Percentiles rank a stretch among this genome's conserved stretches.
phyloP scores from a whole-genome alignment of 2,329 filamentous ascomycete species.

The Curvularia hawaiiensis region DNA sequence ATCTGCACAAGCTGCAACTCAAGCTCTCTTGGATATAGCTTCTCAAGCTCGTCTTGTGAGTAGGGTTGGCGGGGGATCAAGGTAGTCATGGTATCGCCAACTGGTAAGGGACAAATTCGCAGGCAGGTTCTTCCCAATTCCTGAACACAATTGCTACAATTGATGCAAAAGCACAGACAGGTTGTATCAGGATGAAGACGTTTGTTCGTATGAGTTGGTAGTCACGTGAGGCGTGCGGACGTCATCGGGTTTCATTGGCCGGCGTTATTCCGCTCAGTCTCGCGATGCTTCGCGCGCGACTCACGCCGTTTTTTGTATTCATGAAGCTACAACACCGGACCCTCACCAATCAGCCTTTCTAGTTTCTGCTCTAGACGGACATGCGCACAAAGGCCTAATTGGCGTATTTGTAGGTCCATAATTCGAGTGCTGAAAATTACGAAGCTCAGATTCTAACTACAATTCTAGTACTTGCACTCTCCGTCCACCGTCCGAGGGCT shows the following conservation, averaged over 20 bases:
- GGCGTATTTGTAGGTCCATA: background rate
- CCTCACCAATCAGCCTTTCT: background rate
- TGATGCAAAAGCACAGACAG: background rate
- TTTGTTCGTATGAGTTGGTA: background rate
- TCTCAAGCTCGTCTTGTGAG: constrained; percentile 75
- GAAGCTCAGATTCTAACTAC: constrained; percentile 5
- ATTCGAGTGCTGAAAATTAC: background rate
- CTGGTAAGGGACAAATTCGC: background rate
- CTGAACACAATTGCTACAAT: background rate
- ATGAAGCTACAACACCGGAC: background rate
- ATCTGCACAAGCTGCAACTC: constrained; percentile 91
- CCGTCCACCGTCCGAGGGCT: constrained; percentile 5
- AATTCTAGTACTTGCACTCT: constrained; percentile 4
- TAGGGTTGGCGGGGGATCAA: constrained; percentile 77
- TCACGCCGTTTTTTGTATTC: background rate
- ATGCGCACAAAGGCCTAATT: background rate
- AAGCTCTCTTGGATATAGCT: constrained; percentile 79
- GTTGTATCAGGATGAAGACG: background rate
- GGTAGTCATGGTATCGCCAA: constrained; percentile 68
- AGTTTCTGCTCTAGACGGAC: background rate
- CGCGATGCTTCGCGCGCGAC: constrained; percentile 6
- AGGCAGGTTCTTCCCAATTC: background rate
- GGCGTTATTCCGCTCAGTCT: constrained; percentile 10
- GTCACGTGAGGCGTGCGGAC: constrained; percentile 31
- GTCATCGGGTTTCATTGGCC: constrained; percentile 18